These are phyloP conservation scores for Fusarium robinianum DNA, from an alignment of 2,329 filamentous ascomycete species.

Conservation along the genomic window DNA sequence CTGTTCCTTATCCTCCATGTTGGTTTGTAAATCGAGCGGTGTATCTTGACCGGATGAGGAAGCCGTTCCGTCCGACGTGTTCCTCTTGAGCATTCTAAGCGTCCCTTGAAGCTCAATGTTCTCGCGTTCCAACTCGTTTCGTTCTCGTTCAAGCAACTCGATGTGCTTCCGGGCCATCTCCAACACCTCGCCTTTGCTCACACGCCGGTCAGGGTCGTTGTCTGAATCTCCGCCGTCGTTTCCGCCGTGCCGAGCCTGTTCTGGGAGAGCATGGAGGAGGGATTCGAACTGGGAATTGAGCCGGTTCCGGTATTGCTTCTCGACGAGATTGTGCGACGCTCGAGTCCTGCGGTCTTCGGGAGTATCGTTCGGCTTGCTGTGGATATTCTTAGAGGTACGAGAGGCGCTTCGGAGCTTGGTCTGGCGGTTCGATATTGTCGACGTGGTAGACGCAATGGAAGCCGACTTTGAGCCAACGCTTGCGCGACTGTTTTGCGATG, in stretches of 20 bases:
- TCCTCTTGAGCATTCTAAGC: conserved; percentile 27
- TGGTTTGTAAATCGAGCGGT: conserved; percentile 20
- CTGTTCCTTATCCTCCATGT: conserved; percentile 18
- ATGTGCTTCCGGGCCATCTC: conserved; percentile 38
- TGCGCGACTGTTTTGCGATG: conserved; percentile 32
- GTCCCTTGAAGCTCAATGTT: conserved; percentile 34
- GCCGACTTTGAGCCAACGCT: conserved; percentile 31
- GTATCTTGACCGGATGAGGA: conserved; percentile 18
- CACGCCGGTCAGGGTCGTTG: conserved; percentile 30
- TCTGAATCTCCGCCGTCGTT: conserved; percentile 31
- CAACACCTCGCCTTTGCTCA: conserved; percentile 37
- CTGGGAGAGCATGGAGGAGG: conserved; percentile 30
- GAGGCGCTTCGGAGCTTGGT: conserved; percentile 37
- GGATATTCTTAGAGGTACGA: conserved; percentile 36
- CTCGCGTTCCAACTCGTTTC: conserved; percentile 30
- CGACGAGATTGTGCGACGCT: conserved; percentile 36
- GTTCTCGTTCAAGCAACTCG: conserved; percentile 31
- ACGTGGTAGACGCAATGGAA: conserved; percentile 31
- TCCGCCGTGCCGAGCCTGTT: conserved; percentile 25
- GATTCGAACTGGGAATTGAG: conserved; percentile 37
- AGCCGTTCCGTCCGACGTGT: conserved; percentile 12
- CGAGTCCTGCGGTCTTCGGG: conserved; percentile 37
- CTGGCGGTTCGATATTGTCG: conserved; percentile 32
- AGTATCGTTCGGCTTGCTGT: conserved; percentile 34
- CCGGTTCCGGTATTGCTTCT: conserved; percentile 37